Percentiles rank a stretch among this genome's conserved stretches.
These are phyloP conservation scores for Capronia coronata DNA, from an alignment of 2,329 filamentous ascomycete genomes.

Conservation along the genomic window DNA sequence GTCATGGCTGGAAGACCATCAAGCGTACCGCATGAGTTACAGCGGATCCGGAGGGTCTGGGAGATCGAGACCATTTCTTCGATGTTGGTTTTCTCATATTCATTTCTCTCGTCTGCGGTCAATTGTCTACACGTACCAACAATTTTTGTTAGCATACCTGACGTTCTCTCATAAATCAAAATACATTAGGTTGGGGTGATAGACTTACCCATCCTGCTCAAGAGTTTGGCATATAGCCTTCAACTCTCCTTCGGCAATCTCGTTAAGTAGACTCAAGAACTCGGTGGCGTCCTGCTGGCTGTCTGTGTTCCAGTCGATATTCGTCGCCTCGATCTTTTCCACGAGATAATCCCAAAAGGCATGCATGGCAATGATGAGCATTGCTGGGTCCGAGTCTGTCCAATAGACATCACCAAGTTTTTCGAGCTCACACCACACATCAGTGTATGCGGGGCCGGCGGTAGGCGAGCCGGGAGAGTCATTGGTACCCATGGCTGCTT, in stretches of 20 bases:
- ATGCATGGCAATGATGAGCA: background rate
- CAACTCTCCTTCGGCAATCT: background rate
- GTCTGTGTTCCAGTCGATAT: background rate
- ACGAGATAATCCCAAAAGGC: constrained; percentile 11
- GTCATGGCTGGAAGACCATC: background rate
- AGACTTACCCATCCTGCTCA: background rate
- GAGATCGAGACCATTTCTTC: background rate
- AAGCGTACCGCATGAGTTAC: background rate
- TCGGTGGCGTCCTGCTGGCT: constrained; percentile 7
- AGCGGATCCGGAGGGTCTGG: background rate
- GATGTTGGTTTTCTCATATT: background rate
- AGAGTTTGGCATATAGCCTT: background rate
- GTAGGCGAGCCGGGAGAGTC: background rate
- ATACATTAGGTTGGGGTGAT: too few relatives aligned
- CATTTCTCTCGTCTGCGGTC: background rate
- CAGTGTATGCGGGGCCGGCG: constrained; percentile 4
- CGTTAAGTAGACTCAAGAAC: constrained; percentile 1
- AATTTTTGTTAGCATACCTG: background rate
- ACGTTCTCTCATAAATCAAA: too few relatives aligned
- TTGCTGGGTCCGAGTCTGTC: background rate
- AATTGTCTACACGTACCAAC: background rate
- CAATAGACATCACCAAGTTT: constrained; percentile 7
- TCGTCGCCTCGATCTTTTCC: background rate
- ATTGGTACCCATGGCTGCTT: background rate
- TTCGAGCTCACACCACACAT: constrained; percentile 17